These are phyloP conservation scores for Verticillium tricorpus DNA, from an alignment of 2,329 filamentous ascomycete species.

Conservation along the genomic window DNA sequence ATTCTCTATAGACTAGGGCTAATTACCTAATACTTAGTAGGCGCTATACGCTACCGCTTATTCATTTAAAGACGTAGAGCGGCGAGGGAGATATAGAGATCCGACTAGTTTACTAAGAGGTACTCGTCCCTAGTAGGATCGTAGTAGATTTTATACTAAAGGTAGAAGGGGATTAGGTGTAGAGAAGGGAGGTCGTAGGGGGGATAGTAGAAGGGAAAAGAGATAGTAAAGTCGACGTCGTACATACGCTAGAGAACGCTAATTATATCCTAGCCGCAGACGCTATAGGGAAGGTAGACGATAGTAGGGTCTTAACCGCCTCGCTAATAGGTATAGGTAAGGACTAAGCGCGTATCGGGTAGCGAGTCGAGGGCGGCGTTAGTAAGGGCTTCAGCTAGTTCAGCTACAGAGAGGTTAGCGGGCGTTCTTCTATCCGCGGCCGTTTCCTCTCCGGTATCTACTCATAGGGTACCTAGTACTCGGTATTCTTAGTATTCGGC, in stretches of 20 bases:
- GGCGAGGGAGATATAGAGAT: too few relatives aligned
- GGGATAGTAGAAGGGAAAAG: conserved; percentile 3
- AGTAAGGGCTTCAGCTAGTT: not conserved
- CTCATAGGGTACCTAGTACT: not conserved
- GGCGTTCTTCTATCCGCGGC: too few relatives aligned
- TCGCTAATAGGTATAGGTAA: not conserved
- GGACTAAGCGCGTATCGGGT: not conserved
- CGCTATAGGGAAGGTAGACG: not conserved
- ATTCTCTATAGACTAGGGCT: too few relatives aligned
- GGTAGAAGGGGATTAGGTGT: conserved; percentile 1
- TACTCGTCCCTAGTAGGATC: conserved; percentile 2
- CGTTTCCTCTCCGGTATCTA: too few relatives aligned
- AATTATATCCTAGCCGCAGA: conserved; percentile 3
- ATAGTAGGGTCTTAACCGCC: too few relatives aligned
- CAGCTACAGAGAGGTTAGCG: not conserved
- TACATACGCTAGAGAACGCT: conserved; percentile 4
- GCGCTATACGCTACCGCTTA: too few relatives aligned
- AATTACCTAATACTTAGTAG: too few relatives aligned
- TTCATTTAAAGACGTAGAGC: too few relatives aligned
- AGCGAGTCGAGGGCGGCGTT: not conserved
- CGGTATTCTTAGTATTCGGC: not conserved
- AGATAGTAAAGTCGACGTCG: conserved; percentile 5
- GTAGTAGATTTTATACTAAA: conserved; percentile 4
- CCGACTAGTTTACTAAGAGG: not conserved
- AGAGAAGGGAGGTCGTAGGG: not conserved